These are phyloP conservation scores for Flammula alnicola DNA, from an alignment of 1,284 basidiomycete genomes.

Conservation along the genomic window DNA sequence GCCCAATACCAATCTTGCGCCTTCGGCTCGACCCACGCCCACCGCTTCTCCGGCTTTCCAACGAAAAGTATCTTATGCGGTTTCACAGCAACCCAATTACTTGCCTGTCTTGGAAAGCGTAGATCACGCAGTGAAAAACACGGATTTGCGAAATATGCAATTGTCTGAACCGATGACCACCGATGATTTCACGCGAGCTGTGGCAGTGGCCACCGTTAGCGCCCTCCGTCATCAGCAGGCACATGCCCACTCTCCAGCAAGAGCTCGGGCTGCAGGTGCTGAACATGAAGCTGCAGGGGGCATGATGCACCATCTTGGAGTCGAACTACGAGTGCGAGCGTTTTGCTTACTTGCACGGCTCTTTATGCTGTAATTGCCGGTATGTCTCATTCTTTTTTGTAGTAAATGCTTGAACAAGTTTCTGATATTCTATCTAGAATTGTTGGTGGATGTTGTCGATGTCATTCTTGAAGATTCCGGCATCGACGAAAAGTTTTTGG, in stretches of 20 bases:
- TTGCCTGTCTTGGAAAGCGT: conserved; percentile 81
- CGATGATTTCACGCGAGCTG: conserved; percentile 90
- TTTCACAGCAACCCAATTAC: conserved; percentile 46
- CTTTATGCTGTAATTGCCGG: conserved; percentile 97
- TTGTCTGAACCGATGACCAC: conserved; percentile 74
- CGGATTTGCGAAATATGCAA: conserved; percentile 57
- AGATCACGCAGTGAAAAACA: conserved; percentile 71
- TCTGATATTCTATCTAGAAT: conserved; percentile 56
- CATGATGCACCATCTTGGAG: conserved; percentile 99
- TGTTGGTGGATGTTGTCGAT: conserved; percentile 95
- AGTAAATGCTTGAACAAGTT: not conserved
- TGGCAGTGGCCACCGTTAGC: conserved; percentile 88
- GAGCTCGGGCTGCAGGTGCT: conserved; percentile 37
- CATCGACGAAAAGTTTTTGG: conserved; percentile 97
- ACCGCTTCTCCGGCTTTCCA: conserved; percentile 44
- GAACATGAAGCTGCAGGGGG: conserved; percentile 62
- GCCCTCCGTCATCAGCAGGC: conserved; percentile 76
- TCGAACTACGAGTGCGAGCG: conserved; percentile 82
- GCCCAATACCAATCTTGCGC: conserved; percentile 18
- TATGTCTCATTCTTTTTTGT: conserved; percentile 41
- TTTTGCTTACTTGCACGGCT: conserved; percentile 87
- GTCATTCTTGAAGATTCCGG: conserved; percentile 92
- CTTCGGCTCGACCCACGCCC: conserved; percentile 22
- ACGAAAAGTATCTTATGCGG: conserved; percentile 63
- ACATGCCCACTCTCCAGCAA: conserved; percentile 50